Percentiles rank a stretch among this genome's conserved stretches.
Evolutionary conservation across 2,329 filamentous ascomycete species (phyloP).

Genomic region (Alternaria burnsii): DNA sequence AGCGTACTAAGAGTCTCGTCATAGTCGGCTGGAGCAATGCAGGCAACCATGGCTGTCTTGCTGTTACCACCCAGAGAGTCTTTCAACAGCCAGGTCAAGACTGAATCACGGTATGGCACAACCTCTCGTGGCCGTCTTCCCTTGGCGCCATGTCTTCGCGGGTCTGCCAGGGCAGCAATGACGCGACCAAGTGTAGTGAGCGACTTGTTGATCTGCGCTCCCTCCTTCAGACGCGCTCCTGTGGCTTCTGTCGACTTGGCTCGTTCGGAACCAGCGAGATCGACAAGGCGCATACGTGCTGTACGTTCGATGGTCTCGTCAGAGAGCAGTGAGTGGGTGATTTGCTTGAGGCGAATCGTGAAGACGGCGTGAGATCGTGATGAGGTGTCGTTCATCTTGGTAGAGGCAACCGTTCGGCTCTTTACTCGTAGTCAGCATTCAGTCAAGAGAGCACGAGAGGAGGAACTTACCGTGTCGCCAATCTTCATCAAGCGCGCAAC

Average conservation of each 20-base stretch:
- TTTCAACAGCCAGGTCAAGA: slow-evolving; percentile 86
- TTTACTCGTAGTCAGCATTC: slow-evolving; percentile 22
- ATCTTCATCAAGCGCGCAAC: slow-evolving; percentile 90
- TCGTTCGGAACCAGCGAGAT: slow-evolving; percentile 92
- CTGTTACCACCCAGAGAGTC: slow-evolving; percentile 95
- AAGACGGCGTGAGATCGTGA: slow-evolving; percentile 97
- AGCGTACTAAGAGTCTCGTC: slow-evolving; percentile 96
- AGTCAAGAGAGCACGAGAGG: background rate
- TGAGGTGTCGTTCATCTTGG: slow-evolving; percentile 99
- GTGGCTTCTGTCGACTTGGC: slow-evolving; percentile 96
- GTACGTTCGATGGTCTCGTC: slow-evolving; percentile 96
- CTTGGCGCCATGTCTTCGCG: slow-evolving; percentile 61
- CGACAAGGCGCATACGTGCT: slow-evolving; percentile 91
- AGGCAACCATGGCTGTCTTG: slow-evolving; percentile 99
- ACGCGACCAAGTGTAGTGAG: slow-evolving; percentile 94
- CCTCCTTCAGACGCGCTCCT: slow-evolving; percentile 87
- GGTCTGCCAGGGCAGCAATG: slow-evolving; percentile 85
- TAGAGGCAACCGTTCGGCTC: slow-evolving; percentile 88
- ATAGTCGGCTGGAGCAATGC: slow-evolving; percentile 93
- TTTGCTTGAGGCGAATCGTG: slow-evolving; percentile 97
- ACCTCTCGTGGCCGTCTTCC: slow-evolving; percentile 64
- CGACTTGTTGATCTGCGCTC: slow-evolving; percentile 99
- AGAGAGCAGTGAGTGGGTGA: slow-evolving; percentile 95
- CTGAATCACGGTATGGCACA: slow-evolving; percentile 92
- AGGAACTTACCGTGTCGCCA: slow-evolving; percentile 69